Percentiles rank a stretch among this genome's conserved stretches.
These are phyloP conservation scores for Mortierella sp. DNA, from an alignment of 371 early-diverging fungal species.

Conservation along the genomic window DNA sequence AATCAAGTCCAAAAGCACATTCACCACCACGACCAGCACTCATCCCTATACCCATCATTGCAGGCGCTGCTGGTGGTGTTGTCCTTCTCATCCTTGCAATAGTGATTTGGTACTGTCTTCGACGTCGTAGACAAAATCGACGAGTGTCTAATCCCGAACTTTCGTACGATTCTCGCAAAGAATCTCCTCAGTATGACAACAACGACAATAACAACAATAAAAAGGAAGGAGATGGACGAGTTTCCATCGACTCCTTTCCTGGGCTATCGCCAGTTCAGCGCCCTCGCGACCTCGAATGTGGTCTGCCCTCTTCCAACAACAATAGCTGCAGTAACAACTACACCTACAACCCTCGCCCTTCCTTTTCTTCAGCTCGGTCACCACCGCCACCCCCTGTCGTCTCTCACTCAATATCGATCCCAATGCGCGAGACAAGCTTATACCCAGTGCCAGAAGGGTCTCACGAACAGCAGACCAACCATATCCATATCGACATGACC, in stretches of 20 bases:
- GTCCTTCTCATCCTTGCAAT: not conserved
- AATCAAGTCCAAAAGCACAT: not conserved
- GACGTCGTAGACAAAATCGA: not conserved
- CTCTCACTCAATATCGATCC: not conserved
- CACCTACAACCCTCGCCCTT: slow-evolving; percentile 4
- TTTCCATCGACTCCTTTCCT: not conserved
- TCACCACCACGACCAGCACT: not conserved
- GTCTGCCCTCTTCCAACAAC: not conserved
- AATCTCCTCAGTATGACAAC: not conserved
- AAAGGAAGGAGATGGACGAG: not conserved
- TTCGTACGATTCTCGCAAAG: not conserved
- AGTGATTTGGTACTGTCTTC: not conserved
- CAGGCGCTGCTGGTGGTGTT: not conserved
- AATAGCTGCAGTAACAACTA: not conserved
- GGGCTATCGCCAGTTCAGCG: not conserved
- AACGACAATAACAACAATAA: not conserved
- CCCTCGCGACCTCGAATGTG: not conserved
- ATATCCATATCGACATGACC: slow-evolving; percentile 38
- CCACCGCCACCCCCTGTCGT: not conserved
- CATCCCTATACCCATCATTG: not conserved
- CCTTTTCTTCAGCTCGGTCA: slow-evolving; percentile 1
- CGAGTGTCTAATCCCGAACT: not conserved
- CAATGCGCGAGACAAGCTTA: not conserved
- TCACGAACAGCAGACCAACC: slow-evolving; percentile 1
- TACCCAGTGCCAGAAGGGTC: not conserved